phyloP scores from a whole-genome alignment of 306 rosid species.

The Heteromeles arbutifolia region DNA sequence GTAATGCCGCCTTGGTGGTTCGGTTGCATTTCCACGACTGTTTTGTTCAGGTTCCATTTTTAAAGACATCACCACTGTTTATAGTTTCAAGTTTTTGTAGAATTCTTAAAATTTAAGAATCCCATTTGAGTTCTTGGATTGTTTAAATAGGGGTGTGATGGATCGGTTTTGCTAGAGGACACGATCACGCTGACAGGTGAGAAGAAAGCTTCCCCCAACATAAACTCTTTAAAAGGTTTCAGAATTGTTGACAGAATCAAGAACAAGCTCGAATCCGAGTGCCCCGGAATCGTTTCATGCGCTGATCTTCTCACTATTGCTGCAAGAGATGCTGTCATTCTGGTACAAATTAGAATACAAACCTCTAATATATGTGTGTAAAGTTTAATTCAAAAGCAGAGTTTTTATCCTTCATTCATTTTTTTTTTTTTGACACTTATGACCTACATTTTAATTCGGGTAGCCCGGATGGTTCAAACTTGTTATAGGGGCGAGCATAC shows the following conservation, averaged over 20 bases:
- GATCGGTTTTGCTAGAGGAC: conserved; percentile 77
- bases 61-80: not conserved
- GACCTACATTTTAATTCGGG: not conserved
- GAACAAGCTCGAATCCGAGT: conserved; percentile 81
- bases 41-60: conserved; percentile 64
- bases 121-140: not conserved
- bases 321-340: conserved; percentile 91
- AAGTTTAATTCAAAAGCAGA: not conserved
- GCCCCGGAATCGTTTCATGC: conserved; percentile 85
- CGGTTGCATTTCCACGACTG: conserved; percentile 90
- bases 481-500: not conserved
- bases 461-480: not conserved
- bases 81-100: not conserved
- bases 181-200: conserved; percentile 75
- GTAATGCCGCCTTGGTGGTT: conserved; percentile 57
- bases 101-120: not conserved
- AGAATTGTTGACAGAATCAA: conserved; percentile 57
- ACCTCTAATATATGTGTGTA: not conserved
- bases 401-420: not conserved
- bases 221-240: conserved; percentile 63
- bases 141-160: conserved; percentile 76
- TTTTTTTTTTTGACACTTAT: too few species aligned
- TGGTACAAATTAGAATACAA: conserved; percentile 37
- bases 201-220: conserved; percentile 61
- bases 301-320: conserved; percentile 96